Evolutionary conservation across 805 yeast species (phyloP), one percentile per base, ranked within the genome.

Genomic region (Dipodascopsis tothii): DNA sequence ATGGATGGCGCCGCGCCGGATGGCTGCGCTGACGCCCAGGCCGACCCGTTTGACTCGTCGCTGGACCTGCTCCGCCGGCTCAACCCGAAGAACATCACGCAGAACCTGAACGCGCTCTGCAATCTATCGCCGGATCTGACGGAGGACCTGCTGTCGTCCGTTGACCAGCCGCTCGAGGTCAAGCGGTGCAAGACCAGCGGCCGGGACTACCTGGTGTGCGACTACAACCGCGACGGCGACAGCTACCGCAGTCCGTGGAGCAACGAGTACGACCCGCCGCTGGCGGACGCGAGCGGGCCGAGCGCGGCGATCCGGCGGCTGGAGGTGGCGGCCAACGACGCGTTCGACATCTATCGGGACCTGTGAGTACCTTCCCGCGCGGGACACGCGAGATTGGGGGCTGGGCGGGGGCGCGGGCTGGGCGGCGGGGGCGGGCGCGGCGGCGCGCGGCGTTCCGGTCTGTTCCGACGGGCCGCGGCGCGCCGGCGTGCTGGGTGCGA

Each of bases 211-310:
- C 71, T 90, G 45, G 76, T 88, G 41, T 90, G 97, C 65, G 98
- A 90, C 62, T 90, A 90, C 62, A 90, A 90, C 64, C 74, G 98
- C 55, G 98, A 90, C 60, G 88, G 94, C 5, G 97, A 90, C 64
- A 80, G 88, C 18, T 84, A 74, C 65, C 73, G 97, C 55, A 84
- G 95, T 0, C 98, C 97, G 4, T 87, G 90, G 86, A 73, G 85
- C 18, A 86, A 86, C 60, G 70, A 71, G 48, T 90, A 84, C 64
- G 74, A 71, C 50, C 67, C 74, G 22, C 56, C 65, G 5, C 61
- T 69, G 19, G 71, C 70, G 32, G 92, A 84, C 20, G 84, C 86
- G 2, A 87, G 92, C 6, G 78, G 68, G 54, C 96, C 96, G 7
- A 72, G 84, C 3, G 65, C 65, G 1, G 64, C 65, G 20, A 69